These are phyloP conservation scores for Hanseniaspora guilliermondii DNA, from an alignment of 805 yeast genomes.

Conservation along the genomic window DNA sequence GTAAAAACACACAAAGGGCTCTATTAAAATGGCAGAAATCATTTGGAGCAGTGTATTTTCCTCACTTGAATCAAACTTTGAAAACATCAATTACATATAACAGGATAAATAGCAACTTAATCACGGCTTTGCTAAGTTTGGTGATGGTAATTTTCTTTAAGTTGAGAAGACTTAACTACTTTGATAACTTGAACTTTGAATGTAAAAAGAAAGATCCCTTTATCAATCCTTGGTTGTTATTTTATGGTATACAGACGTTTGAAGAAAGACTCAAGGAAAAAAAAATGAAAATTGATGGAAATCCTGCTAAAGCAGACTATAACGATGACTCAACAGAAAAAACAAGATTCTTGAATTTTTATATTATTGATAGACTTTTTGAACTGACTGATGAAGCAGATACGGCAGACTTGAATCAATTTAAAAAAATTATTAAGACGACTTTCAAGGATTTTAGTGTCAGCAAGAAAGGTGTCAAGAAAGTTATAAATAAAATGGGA, in stretches of 20 bases:
- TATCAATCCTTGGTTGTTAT: constrained; percentile 51
- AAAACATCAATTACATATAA: constrained; percentile 7
- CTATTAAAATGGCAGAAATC: constrained; percentile 70
- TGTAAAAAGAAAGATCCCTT: constrained; percentile 52
- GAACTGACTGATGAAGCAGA: constrained; percentile 36
- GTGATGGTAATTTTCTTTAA: constrained; percentile 54
- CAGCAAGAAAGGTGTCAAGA: background rate
- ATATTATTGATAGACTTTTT: constrained; percentile 40
- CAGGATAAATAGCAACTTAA: constrained; percentile 9
- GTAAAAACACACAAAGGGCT: constrained; percentile 64
- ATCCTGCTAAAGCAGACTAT: too few species aligned
- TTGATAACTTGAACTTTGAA: constrained; percentile 39
- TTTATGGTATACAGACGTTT: constrained; percentile 53
- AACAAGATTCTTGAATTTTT: constrained; percentile 34
- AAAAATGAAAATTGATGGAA: constrained; percentile 16
- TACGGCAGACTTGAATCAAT: constrained; percentile 35
- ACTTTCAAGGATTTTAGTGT: constrained; percentile 54
- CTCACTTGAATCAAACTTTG: constrained; percentile 10
- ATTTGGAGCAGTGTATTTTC: constrained; percentile 42
- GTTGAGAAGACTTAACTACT: constrained; percentile 44
- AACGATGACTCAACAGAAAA: background rate
- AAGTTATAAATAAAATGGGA: constrained; percentile 18
- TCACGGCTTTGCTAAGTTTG: constrained; percentile 65
- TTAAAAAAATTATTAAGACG: constrained; percentile 56
- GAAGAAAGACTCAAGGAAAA: constrained; percentile 56